Evolutionary conservation across 2,329 filamentous ascomycete species (phyloP).

Genomic region (Fusarium papillatum): DNA sequence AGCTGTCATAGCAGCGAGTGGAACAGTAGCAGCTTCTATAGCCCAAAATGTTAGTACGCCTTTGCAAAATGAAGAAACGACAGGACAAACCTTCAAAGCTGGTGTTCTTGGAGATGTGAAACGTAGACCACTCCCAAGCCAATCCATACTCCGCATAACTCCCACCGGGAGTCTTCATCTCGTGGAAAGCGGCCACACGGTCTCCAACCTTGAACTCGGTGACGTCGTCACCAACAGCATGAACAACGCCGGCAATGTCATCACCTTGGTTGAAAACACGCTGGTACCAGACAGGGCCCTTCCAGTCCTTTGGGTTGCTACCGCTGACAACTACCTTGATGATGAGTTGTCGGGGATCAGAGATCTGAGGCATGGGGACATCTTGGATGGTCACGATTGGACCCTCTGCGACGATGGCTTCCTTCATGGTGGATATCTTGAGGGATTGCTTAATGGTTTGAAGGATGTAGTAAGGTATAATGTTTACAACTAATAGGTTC

Average conservation of each 20-base stretch:
- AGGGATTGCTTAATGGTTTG: too few relatives aligned
- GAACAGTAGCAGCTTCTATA: constrained; percentile 22
- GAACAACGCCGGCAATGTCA: constrained; percentile 41
- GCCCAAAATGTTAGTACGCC: neutral
- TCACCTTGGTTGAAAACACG: constrained; percentile 37
- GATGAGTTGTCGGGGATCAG: neutral
- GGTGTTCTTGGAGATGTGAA: constrained; percentile 63
- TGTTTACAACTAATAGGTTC: too few relatives aligned
- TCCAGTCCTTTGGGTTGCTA: constrained; percentile 48
- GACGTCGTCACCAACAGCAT: constrained; percentile 36
- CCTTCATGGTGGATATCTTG: too few relatives aligned
- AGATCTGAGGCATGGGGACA: neutral
- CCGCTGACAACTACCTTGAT: constrained; percentile 7
- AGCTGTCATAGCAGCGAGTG: constrained; percentile 18
- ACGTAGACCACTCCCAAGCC: constrained; percentile 67
- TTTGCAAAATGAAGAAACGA: too few relatives aligned
- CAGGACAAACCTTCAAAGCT: constrained; percentile 57
- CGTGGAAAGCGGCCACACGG: constrained; percentile 62
- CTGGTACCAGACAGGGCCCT: constrained; percentile 8
- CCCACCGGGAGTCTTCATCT: constrained; percentile 65
- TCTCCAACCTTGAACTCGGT: constrained; percentile 51
- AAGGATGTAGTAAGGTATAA: too few relatives aligned
- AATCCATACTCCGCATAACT: constrained; percentile 74
- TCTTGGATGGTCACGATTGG: neutral
- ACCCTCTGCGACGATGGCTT: too few relatives aligned